These are phyloP conservation scores for Rhodosorus marinus DNA, from an alignment of 23 red algal genomes.

Conservation along the genomic window DNA sequence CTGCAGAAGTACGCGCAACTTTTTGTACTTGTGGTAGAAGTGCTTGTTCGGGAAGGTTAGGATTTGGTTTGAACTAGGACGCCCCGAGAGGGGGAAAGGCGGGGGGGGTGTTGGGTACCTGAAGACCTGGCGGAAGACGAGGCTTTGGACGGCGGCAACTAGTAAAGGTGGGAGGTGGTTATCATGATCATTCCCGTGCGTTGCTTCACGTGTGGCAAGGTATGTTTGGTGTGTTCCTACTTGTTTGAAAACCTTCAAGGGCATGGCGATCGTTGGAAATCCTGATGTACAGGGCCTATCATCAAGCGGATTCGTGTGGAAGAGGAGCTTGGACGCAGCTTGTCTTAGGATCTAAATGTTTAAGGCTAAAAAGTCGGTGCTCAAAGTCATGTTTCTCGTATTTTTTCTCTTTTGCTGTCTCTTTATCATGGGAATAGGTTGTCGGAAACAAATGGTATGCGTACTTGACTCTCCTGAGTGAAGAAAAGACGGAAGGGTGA, in stretches of 20 bases:
- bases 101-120: no score
- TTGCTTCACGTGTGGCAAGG: slow-evolving; percentile 98
- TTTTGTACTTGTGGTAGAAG: no score
- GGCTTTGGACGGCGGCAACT: no score
- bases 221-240: slow-evolving; percentile 2
- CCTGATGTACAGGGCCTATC: neutral
- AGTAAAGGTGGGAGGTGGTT: no score
- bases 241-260: neutral
- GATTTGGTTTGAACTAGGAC: no score
- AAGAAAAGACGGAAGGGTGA: slow-evolving; percentile 60
- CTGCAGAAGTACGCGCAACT: no score
- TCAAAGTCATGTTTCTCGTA: neutral
- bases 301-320: neutral
- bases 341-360: neutral
- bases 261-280: neutral
- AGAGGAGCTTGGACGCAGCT: neutral
- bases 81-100: no score
- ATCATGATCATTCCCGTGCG: slow-evolving; percentile 99
- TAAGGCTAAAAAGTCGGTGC: neutral
- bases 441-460: slow-evolving; percentile 79
- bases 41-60: no score
- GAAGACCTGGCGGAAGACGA: no score
- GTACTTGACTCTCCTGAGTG: slow-evolving; percentile 56
- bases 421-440: slow-evolving; percentile 7
- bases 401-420: neutral